Evolutionary conservation across 2,329 filamentous ascomycete species (phyloP), one percentile per base, ranked within the genome.

Genomic region (Byssochlamys sp.): DNA sequence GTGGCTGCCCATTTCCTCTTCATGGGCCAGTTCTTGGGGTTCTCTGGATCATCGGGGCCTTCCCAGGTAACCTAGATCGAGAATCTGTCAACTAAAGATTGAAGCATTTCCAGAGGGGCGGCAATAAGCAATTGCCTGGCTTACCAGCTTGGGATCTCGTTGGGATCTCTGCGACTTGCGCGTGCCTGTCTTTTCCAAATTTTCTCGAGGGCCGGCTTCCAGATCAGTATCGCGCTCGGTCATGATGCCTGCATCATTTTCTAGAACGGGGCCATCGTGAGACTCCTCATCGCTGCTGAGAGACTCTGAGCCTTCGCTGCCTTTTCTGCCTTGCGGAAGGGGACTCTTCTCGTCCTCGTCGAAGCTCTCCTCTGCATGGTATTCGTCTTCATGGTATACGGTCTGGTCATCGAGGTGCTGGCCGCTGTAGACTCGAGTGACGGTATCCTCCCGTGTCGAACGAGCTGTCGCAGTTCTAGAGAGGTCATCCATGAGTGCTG

Each of bases 1-100:
- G 81, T 79, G 24, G 78, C 78, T 1, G 72, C 70, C 84, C 83
- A 86, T 68, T 85, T 86, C 66, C 77, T 80, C 31, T 68, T 71
- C 29, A 70, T 71, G 0, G 75, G 59, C 83, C 84, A 87, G 68
- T 84, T 84, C 57, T 74, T 73, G 1, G 77, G 76, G 54, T 79
- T 77, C 4, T 70, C 68, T 0, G 74, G 73, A 56, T 79, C 77
- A 55, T 84, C 74, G 3, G 81, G 78, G 0, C 80, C 81, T 35
- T 79, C 73, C 82, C 83, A 80, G 9, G 64, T 70, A 5, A 76
- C 69, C 74, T 77, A 24, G 39, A 7, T 19, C 5, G 5, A 14
- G n/a, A 45, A 19, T 35, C 14, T 7, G 53, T 57, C 48, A 53
- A 53, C 39, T 7, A 45, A 45, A 14, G 7, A 9, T 9, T 9